Evolutionary conservation across 169 alveolate species (phyloP), one percentile per base, ranked within the genome.

Genomic region (Cryptosporidium parvum): DNA sequence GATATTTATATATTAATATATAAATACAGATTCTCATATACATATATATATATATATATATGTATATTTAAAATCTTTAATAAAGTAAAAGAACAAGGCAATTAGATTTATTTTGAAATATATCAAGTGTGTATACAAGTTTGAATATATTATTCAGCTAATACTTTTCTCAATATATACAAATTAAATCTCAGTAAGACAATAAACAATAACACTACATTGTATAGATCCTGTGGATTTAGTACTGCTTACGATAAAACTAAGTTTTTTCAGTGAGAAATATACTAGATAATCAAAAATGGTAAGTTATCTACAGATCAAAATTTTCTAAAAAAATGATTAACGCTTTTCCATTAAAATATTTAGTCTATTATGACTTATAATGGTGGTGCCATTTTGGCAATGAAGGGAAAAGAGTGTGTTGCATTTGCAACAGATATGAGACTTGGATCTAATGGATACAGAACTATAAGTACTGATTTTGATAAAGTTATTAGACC

Each of bases 401-500:
- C 99, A n/a, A 98, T 98, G 99, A 93, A 96, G 18, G 99, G 99
- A 62, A 93, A 97, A 26, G 95, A 95, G 73, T 98, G 99, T 84
- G 98, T 97, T 23, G 99, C 99, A 23, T 96, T 98, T 80, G 99
- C 99, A 45, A 93, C 98, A 26, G 99, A 98, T 86, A 93, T 95
- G 91, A 93, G 99, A 33, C 95, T 97, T 12, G 99, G 99, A 14
- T 69, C 96, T 16, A 95, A 97, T 91, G 93, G 85, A 45, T 96
- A 95, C 80, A 92, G 92, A 61, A 97, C 99, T 0, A 86, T 96
- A 42, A 92, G 96, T 31, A 94, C 97, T 21, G 93, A 93, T 85
- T 95, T 94, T 91, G 97, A 96, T 58, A 96, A 96, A 92, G 96
- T 95, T 16, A 96, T 96, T 85, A 96, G 95, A 86, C 94, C 96